Conservation (phyloP, 2,329 filamentous ascomycete genomes). For the Penicillium sp. region DNA sequence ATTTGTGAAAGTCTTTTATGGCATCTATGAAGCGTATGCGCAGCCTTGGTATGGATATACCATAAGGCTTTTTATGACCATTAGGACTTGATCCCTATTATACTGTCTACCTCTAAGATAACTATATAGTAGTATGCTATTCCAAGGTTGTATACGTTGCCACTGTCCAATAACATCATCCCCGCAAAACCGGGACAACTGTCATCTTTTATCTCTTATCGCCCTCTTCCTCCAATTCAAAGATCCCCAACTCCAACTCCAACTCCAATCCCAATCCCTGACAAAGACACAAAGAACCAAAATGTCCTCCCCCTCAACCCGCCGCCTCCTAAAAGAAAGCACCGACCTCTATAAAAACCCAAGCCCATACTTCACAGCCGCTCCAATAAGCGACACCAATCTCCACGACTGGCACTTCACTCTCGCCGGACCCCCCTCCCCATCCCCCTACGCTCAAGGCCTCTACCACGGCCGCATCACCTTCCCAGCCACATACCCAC, state of each 20-base stretch:
- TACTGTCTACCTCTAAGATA: not conserved
- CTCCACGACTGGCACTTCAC: constrained; percentile 99
- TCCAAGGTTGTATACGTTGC: not conserved
- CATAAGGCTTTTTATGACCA: not conserved
- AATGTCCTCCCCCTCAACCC: constrained; percentile 37
- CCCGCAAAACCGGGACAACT: not conserved
- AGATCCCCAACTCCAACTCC: not conserved
- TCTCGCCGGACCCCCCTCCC: constrained; percentile 79
- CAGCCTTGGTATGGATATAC: not conserved
- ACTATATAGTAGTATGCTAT: no score
- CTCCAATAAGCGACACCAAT: constrained; percentile 75
- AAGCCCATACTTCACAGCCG: constrained; percentile 79
- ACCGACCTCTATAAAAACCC: constrained; percentile 77
- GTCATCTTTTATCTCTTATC: not conserved
- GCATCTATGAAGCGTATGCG: not conserved
- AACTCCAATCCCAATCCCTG: not conserved
- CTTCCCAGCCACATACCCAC: constrained; percentile 82
- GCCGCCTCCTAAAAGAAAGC: constrained; percentile 70
- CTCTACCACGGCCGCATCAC: constrained; percentile 96
- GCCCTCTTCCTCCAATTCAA: not conserved
- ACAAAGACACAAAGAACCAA: not conserved
- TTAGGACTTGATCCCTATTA: not conserved
- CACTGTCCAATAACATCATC: not conserved
- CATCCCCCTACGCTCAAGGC: constrained; percentile 74
- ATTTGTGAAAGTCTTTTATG: constrained; percentile 1